Conservation (phyloP, 805 yeast genomes). For the Hanseniaspora mollemarum region DNA sequence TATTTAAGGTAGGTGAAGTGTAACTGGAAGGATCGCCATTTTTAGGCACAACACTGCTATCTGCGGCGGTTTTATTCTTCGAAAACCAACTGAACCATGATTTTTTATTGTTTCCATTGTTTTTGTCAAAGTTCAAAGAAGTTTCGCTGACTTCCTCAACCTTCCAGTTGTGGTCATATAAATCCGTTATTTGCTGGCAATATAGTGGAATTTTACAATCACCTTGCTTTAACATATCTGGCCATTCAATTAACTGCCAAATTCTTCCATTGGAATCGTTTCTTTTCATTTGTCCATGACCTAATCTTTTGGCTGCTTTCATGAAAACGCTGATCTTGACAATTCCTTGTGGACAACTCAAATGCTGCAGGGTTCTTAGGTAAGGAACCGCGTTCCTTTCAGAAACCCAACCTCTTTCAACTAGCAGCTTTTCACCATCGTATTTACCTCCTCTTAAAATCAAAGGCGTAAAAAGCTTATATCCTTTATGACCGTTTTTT, state of each 20-base stretch:
- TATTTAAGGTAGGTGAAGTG: conserved; percentile 1
- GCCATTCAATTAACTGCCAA: conserved; percentile 71
- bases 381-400: conserved; percentile 54
- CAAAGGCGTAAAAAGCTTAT: conserved; percentile 70
- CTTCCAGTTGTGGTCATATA: conserved; percentile 50
- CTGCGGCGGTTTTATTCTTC: background rate
- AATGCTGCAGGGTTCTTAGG: conserved; percentile 47
- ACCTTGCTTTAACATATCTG: conserved; percentile 57
- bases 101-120: background rate
- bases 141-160: conserved; percentile 15
- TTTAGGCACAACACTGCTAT: background rate
- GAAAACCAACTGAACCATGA: background rate
- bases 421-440: conserved; percentile 49
- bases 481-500: conserved; percentile 63
- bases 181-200: conserved; percentile 59
- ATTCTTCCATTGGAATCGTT: conserved; percentile 54
- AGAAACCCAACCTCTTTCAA: conserved; percentile 87
- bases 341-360: conserved; percentile 58
- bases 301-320: conserved; percentile 53
- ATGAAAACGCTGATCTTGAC: conserved; percentile 65
- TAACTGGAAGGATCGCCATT: conserved; percentile 12
- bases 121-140: background rate
- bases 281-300: conserved; percentile 56
- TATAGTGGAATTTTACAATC: conserved; percentile 62
- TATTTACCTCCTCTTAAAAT: conserved; percentile 52